Evolutionary conservation across 306 rosid genomes (phyloP).

Genomic region (Lupinus albus): DNA sequence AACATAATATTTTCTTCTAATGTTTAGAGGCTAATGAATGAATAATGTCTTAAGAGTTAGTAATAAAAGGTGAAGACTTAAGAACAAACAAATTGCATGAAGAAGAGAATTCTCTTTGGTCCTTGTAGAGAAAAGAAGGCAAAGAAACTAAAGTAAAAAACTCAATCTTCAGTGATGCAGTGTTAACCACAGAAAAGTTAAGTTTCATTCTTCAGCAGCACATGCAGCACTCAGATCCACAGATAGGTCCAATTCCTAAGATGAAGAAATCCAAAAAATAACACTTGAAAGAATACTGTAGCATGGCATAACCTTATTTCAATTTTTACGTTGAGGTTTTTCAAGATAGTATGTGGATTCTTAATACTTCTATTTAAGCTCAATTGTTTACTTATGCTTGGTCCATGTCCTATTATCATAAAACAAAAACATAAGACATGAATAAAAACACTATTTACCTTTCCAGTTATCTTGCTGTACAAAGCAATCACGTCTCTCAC

Average conservation of each 20-base stretch:
- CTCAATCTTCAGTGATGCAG: not conserved
- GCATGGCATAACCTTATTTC: not conserved
- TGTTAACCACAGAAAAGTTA: not conserved
- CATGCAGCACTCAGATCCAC: conserved; percentile 71
- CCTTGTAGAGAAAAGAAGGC: conserved; percentile 2
- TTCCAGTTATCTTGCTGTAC: conserved; percentile 64
- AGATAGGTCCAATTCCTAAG: conserved; percentile 62
- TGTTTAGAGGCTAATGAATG: not conserved
- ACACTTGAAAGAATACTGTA: not conserved
- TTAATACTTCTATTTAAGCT: not conserved
- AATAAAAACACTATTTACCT: conserved; percentile 43
- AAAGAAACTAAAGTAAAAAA: not conserved
- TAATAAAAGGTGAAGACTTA: not conserved
- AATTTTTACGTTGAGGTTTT: too few species aligned
- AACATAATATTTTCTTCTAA: not conserved
- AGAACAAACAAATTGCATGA: conserved; percentile 8
- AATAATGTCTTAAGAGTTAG: not conserved
- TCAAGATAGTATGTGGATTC: not conserved
- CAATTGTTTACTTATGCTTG: conserved; percentile 10
- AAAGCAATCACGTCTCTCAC: conserved; percentile 55
- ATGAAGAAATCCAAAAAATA: conserved; percentile 18
- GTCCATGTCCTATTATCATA: not conserved
- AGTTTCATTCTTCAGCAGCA: conserved; percentile 52
- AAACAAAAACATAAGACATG: conserved; percentile 5
- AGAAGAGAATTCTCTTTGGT: conserved; percentile 1